Evolutionary conservation across 805 yeast species (phyloP), one percentile per base, ranked within the genome.

Genomic region (Metschnikowia lunata): DNA sequence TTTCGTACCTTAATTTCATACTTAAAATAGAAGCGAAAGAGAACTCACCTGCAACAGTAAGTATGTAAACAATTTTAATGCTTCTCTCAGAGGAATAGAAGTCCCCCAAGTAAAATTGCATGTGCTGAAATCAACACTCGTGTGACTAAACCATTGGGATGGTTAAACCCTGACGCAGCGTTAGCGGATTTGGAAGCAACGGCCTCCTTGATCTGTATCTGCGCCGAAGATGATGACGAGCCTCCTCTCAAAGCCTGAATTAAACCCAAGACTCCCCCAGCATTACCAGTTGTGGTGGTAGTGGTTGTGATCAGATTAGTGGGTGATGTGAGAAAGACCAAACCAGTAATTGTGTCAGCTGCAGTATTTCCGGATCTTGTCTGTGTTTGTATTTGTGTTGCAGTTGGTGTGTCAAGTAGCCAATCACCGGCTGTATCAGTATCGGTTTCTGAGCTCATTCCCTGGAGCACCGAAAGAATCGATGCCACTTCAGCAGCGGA

Each of bases 401-500:
- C 23, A 18, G 23, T 18, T 18, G 3, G 23, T 18, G 23, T 18
- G 23, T 18, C 23, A 5, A 18, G 23, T 18, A 18, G 23, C 23
- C 23, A 18, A 18, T 18, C 23, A 18, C 23, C 23, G 23, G 23
- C 23, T 7, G 14, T 33, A 13, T 33, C 26, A 11, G 23, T 33
- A 9, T 33, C 32, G 10, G 38, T 35, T 9, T 30, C 34, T 12
- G 38, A 29, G 26, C n/a, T 34, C 39, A 39, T 37, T 7, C 45
- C 47, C 27, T 48, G 36, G n/a, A 52, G 38, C 14, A 42, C 38
- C 15, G 51, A 36, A 11, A 52, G 49, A 27, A 52, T 44, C 8
- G 55, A 50, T 3, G 50, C 41, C 1, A 52, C 54, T 26, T 52
- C 50, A 9, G 45, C 49, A 1, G 43, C 38, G 14, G 49, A 45